Conservation (phyloP, 768 basidiomycete genomes). For the Lactifluus rugatus region DNA sequence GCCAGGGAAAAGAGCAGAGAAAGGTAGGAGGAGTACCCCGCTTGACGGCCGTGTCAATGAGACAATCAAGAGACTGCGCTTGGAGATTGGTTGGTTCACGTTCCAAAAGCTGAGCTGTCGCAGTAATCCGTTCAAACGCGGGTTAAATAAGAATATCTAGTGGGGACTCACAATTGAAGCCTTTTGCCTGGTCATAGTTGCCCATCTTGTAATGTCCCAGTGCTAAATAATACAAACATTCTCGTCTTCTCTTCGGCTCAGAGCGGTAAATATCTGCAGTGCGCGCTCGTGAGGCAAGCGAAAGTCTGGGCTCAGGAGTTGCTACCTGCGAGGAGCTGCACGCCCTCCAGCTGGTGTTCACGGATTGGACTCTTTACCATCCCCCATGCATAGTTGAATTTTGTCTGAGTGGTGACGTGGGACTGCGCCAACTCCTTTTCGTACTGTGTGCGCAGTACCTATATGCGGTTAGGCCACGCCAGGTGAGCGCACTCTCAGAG, state of each 20-base stretch:
- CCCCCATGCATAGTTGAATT: constrained; percentile 98
- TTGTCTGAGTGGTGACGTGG: constrained; percentile 88
- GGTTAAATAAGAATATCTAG: not conserved
- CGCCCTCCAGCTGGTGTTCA: constrained; percentile 87
- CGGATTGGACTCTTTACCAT: constrained; percentile 82
- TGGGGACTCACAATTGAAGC: constrained; percentile 74
- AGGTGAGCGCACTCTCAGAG: not conserved
- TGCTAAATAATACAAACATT: constrained; percentile 94
- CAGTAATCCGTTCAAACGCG: not conserved
- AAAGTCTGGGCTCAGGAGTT: constrained; percentile 2
- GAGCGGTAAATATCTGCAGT: constrained; percentile 78
- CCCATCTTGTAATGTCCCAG: constrained; percentile 95
- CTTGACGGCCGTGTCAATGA: constrained; percentile 81
- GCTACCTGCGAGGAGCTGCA: constrained; percentile 79
- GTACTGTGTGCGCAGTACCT: constrained; percentile 85
- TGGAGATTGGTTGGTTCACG: constrained; percentile 93
- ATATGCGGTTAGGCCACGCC: not conserved
- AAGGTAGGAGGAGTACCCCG: constrained; percentile 45
- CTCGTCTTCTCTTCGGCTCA: constrained; percentile 78
- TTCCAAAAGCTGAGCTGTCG: constrained; percentile 68
- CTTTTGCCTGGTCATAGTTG: constrained; percentile 85
- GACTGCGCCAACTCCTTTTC: constrained; percentile 75
- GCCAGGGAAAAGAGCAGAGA: not conserved
- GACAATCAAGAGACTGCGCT: constrained; percentile 70
- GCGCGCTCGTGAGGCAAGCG: not conserved